These are phyloP conservation scores for Metrosideros polymorpha DNA, from an alignment of 441 rosid species.

Conservation along the genomic window DNA sequence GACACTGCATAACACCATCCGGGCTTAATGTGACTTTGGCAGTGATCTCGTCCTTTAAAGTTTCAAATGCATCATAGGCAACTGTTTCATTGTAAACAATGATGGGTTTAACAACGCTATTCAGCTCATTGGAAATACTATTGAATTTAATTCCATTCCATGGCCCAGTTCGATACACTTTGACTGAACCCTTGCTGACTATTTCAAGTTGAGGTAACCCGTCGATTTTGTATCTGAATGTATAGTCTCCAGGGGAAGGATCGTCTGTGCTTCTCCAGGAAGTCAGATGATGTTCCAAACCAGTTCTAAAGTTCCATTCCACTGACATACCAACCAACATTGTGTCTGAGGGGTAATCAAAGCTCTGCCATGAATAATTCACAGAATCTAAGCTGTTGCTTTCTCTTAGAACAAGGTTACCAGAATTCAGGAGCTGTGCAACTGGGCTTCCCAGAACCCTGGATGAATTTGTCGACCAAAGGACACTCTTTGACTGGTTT, in stretches of 20 bases:
- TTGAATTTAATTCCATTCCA: background rate
- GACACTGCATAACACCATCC: background rate
- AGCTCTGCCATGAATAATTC: constrained; percentile 1
- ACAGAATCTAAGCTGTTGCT: background rate
- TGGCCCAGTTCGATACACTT: constrained; percentile 2
- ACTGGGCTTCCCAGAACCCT: background rate
- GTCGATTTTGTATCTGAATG: background rate
- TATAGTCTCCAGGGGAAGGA: background rate
- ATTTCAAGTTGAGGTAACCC: background rate
- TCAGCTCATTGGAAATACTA: background rate
- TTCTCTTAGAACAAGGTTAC: background rate
- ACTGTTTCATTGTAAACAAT: background rate
- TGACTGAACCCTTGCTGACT: background rate
- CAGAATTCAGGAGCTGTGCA: background rate
- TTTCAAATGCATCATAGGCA: background rate
- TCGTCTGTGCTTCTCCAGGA: constrained; percentile 1
- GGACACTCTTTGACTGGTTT: background rate
- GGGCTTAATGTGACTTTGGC: background rate
- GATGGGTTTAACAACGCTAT: background rate
- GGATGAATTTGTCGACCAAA: background rate
- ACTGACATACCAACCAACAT: background rate
- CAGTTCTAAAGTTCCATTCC: background rate
- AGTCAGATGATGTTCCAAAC: background rate
- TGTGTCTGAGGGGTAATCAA: constrained; percentile 4
- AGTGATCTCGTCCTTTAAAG: background rate